Evolutionary conservation across 371 early-diverging fungal genomes (phyloP), one percentile per base, ranked within the genome.

Genomic region (Mortierella sp.): DNA sequence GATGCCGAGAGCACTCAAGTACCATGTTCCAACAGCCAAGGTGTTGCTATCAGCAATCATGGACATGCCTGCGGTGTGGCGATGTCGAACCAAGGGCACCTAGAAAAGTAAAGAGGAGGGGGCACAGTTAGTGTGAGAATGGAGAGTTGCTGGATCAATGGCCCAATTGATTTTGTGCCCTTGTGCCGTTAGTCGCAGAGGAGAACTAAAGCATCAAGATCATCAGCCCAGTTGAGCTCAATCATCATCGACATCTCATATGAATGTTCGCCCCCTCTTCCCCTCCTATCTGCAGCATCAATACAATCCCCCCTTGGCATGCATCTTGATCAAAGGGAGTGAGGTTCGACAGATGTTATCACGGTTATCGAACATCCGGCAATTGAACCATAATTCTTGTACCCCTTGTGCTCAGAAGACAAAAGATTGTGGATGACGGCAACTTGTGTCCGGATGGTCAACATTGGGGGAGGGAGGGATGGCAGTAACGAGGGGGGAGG

Each of bases 41-140:
- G 78, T 70, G 43, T 76, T 76, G 42, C 70, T 76, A 43, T 76
- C 78, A 10, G 78, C 78, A 52, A 76, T 58, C 54, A 61, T 69
- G 26, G 70, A 65, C 14, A 76, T 59, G 21, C 69, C 66, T 2
- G 66, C 54, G 28, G 54, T 76, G 48, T 69, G 50, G 31, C 69
- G 70, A 42, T 76, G 78, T 26, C 70, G 70, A 48, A 76, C 71
- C 48, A 76, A 62, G 10, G 78, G 78, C 9, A 76, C 70, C 78
- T 76, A 53, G 14, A 21, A 19, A 27, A 52, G 23, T 24, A 2
- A 24, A 23, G 41, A 16, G 8, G 2, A 27, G 51, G 30, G 31
- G 12, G 45, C 24, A 18, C 34, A 39, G 24, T 12, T 9, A 49
- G 42, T 16, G 31, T 31, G 39, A 47, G 24, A 41, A 6, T 10